Conservation (phyloP, 2,329 filamentous ascomycete species). For the Neonectria neomacrospora region DNA sequence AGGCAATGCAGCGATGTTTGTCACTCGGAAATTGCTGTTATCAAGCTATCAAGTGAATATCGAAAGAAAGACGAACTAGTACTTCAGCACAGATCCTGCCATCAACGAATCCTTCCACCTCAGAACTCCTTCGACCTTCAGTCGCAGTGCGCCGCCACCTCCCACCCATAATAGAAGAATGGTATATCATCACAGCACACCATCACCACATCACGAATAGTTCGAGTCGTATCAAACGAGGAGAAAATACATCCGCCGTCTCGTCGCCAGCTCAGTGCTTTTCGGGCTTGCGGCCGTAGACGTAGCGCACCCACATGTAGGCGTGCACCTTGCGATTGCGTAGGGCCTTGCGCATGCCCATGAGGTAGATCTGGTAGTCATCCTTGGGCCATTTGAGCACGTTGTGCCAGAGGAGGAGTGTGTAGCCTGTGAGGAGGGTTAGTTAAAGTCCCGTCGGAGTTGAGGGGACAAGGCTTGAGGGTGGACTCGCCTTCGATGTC, state of each 20-base stretch:
- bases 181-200: background rate
- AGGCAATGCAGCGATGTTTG: too few species aligned
- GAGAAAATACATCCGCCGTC: background rate
- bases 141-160: too few species aligned
- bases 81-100: background rate
- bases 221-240: background rate
- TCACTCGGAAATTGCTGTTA: too few species aligned
- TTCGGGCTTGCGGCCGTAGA: slow-evolving; percentile 35
- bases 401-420: slow-evolving; percentile 33
- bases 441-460: background rate
- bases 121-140: too few species aligned
- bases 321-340: slow-evolving; percentile 32
- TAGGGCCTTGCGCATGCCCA: slow-evolving; percentile 33
- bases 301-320: slow-evolving; percentile 35
- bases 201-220: background rate
- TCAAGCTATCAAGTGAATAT: too few species aligned
- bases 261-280: background rate
- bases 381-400: slow-evolving; percentile 35
- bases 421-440: slow-evolving; percentile 11
- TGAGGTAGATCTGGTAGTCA: slow-evolving; percentile 37
- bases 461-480: background rate
- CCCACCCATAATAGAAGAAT: too few species aligned
- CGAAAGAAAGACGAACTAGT: too few species aligned
- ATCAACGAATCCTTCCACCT: background rate
- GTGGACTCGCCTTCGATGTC: slow-evolving; percentile 32